Evolutionary conservation across 2,329 filamentous ascomycete species (phyloP).

Genomic region (Aspergillus bombycis): DNA sequence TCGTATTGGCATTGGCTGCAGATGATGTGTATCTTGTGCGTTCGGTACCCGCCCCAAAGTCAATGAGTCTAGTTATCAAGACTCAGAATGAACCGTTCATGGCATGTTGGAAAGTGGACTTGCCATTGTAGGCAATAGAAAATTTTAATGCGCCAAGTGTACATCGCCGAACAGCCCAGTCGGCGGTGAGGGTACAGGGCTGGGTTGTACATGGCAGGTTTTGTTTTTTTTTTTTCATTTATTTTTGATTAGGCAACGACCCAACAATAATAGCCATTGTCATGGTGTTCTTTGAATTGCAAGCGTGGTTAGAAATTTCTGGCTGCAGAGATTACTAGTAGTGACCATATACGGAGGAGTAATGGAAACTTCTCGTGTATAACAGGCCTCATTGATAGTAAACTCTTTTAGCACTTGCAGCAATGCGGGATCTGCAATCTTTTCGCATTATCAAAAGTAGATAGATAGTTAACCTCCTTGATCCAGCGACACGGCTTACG

Average conservation of each 20-base stretch:
- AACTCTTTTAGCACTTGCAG: not conserved
- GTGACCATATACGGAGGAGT: no score
- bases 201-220: not conserved
- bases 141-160: conserved; percentile 3
- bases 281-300: not conserved
- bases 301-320: not conserved
- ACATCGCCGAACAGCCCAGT: not conserved
- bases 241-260: not conserved
- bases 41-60: not conserved
- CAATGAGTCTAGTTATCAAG: not conserved
- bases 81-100: not conserved
- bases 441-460: not conserved
- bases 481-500: not conserved
- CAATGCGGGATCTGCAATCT: not conserved
- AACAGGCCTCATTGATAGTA: not conserved
- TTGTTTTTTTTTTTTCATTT: not conserved
- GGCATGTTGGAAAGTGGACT: not conserved
- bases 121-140: not conserved
- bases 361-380: not conserved
- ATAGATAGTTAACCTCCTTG: not conserved
- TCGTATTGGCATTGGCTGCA: not conserved
- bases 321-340: not conserved
- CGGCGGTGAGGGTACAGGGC: not conserved
- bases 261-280: not conserved
- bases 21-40: conserved; percentile 2